A percentile compares a stretch with the other conserved stretches of the same genome.
These are phyloP conservation scores for Smittium mucronatum DNA, from an alignment of 371 early-diverging fungal genomes.

Conservation along the genomic window DNA sequence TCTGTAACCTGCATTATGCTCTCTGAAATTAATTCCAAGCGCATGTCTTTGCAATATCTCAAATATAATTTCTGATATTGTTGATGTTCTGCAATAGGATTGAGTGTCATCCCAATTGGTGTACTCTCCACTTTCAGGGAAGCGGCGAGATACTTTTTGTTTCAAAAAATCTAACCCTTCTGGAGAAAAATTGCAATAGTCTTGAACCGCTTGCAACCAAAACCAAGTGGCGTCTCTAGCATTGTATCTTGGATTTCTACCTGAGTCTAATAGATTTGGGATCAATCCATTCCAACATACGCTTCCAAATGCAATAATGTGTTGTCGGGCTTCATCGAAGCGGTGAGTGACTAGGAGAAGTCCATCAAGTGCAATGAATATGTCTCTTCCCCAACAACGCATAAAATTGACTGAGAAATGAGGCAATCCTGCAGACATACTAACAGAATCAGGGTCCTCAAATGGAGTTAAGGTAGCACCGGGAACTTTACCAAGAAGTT, in stretches of 20 bases:
- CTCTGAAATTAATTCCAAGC: conserved; percentile 81
- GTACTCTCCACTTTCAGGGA: conserved; percentile 59
- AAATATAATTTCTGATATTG: conserved; percentile 74
- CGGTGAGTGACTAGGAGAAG: conserved; percentile 69
- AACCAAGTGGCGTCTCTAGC: conserved; percentile 95
- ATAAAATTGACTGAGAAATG: conserved; percentile 86
- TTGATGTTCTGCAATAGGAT: conserved; percentile 44
- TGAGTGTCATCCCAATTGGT: conserved; percentile 46
- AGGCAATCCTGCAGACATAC: conserved; percentile 90
- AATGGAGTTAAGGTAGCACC: conserved; percentile 69
- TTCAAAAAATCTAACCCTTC: conserved; percentile 65
- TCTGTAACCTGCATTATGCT: conserved; percentile 81
- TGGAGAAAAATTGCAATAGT: conserved; percentile 58
- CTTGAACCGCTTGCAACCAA: conserved; percentile 78
- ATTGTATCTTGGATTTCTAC: conserved; percentile 80
- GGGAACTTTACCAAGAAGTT: conserved; percentile 60
- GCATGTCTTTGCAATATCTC: conserved; percentile 87
- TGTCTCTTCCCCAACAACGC: conserved; percentile 97
- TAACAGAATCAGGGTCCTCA: conserved; percentile 29
- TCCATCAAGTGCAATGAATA: conserved; percentile 83
- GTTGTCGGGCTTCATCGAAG: conserved; percentile 61
- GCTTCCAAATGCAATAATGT: conserved; percentile 80
- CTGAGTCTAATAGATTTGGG: conserved; percentile 85
- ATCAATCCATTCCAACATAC: conserved; percentile 84
- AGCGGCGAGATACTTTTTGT: conserved; percentile 61